Conservation (phyloP, 805 yeast species). For the Candida jianshihensis region DNA sequence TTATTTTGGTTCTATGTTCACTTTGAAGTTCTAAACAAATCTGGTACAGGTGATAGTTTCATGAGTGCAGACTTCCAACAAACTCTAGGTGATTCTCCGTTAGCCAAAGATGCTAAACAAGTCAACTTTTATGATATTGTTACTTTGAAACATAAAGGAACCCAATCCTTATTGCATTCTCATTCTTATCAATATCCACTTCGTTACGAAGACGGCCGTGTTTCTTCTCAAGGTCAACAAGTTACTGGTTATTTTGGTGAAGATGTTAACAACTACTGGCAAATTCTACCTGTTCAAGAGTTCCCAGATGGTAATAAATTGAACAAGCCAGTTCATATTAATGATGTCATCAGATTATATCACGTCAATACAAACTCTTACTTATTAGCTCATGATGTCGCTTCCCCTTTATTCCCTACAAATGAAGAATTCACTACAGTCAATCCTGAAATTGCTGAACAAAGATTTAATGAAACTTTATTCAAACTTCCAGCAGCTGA, state of each 20-base stretch:
- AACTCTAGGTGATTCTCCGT: constrained; percentile 75
- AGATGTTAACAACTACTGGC: constrained; percentile 78
- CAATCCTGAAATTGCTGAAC: constrained; percentile 48
- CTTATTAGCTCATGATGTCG: constrained; percentile 89
- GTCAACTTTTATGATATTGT: constrained; percentile 72
- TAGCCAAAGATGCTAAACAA: constrained; percentile 62
- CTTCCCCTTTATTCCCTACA: constrained; percentile 88
- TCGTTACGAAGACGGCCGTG: constrained; percentile 93
- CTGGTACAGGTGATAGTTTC: constrained; percentile 94
- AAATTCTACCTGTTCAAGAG: constrained; percentile 59
- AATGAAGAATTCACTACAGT: constrained; percentile 88
- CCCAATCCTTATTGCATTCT: constrained; percentile 77
- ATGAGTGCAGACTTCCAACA: constrained; percentile 97
- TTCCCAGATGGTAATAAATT: constrained; percentile 31
- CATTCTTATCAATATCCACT: constrained; percentile 71
- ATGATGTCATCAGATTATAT: constrained; percentile 70
- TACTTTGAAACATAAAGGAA: constrained; percentile 74
- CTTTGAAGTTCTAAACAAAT: constrained; percentile 68
- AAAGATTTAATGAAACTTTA: constrained; percentile 63
- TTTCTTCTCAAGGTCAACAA: constrained; percentile 92
- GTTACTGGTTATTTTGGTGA: constrained; percentile 62
- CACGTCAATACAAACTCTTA: constrained; percentile 78
- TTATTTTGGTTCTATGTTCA: constrained; percentile 90
- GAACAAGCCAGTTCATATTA: constrained; percentile 53
- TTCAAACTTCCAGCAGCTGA: constrained; percentile 64